Conservation (phyloP, 1,284 basidiomycete species). For the Microbotryomycetes sp. region DNA sequence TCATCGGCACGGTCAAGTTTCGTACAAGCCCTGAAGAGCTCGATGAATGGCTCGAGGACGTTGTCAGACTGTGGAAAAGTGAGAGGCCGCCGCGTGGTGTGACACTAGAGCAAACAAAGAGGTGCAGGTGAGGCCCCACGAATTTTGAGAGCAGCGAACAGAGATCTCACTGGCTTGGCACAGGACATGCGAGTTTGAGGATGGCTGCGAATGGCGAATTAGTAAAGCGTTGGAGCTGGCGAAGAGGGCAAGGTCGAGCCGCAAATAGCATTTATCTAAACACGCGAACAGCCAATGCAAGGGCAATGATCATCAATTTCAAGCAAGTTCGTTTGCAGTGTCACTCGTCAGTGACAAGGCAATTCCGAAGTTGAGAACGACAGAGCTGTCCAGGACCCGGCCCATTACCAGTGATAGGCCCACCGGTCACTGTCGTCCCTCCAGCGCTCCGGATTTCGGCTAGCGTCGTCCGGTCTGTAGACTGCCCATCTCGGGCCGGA, state of each 20-base stretch:
- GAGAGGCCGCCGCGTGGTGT: constrained; percentile 10
- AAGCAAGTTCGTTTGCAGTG: too few species aligned
- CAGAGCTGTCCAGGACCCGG: too few species aligned
- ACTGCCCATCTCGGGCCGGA: too few species aligned
- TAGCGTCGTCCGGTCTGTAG: too few species aligned
- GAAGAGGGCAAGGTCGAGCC: not conserved
- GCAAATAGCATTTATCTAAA: not conserved
- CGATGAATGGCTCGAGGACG: constrained; percentile 6
- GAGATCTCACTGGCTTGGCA: constrained; percentile 5
- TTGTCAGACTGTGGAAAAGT: constrained; percentile 25
- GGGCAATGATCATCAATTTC: too few species aligned
- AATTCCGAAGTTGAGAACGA: too few species aligned
- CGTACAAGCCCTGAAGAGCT: constrained; percentile 8
- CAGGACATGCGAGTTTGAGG: constrained; percentile 33
- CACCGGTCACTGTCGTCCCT: too few species aligned
- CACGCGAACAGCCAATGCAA: too few species aligned
- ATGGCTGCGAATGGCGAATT: constrained; percentile 32
- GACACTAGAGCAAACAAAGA: not conserved
- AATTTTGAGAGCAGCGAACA: not conserved
- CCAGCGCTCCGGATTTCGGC: too few species aligned
- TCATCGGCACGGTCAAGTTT: constrained; percentile 30
- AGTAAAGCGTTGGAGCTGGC: constrained; percentile 20
- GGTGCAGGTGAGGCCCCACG: constrained; percentile 9
- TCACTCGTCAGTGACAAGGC: too few species aligned
- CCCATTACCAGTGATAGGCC: too few species aligned